Evolutionary conservation across 768 basidiomycete genomes (phyloP), one percentile per base, ranked within the genome.

Genomic region (Terana coerulea): DNA sequence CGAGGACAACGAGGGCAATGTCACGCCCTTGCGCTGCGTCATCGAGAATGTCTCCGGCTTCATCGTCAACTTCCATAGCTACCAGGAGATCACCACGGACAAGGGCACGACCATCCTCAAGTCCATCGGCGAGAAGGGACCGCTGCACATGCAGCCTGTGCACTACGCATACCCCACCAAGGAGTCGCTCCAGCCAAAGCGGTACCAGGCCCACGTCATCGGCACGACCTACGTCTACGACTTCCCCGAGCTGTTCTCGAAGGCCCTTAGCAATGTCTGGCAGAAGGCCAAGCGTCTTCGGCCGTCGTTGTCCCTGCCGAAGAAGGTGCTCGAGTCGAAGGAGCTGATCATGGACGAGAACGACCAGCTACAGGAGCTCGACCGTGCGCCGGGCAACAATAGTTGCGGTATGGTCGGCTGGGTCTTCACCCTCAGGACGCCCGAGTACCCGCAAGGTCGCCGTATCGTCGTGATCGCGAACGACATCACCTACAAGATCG

Each of bases 11-110:
- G 92, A 98, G 57, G 95, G 97, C 58, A 94, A 94, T 59, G 86
- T 91, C 48, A 92, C 93, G 1, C 94, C 97, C 8, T 94, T 98
- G 64, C 92, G 97, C 22, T 95, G 94, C 66, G 84, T 97, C 67
- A 98, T 98, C 69, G 95, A 98, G 73, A 99, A 98, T 65, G 93
- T 97, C 22, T 94, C 94, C 36, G 97, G 97, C 36, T 99, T 99
- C 75, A 90, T 98, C 59, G 95, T 98, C 71, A 95, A 98, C 69
- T 98, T 87, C 75, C 91, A 95, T 64, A 92, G 89, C 25, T 99
- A 99, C 72, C 95, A 98, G 70, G 97, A 99, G 71, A 95, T 98
- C 60, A 84, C 85, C 34, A 98, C 93, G 28, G 97, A 98, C 66
- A 94, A 88, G 69, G 95, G 95, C 36, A 88, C 90, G 7, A 89